Evolutionary conservation across 345 rosid species (phyloP).

Genomic region (Punica granatum): DNA sequence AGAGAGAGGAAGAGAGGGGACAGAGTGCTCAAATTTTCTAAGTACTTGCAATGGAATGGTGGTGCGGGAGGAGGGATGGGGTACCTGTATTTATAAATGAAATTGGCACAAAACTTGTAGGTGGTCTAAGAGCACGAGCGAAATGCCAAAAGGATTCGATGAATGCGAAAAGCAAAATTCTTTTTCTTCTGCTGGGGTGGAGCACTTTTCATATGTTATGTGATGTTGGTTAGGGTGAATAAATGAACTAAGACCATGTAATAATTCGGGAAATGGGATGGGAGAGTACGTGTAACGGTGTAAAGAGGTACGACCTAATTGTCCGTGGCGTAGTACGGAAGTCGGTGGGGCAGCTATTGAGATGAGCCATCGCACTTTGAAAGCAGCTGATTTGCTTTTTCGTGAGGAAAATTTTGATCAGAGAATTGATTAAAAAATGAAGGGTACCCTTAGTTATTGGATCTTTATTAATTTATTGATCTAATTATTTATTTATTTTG

Average conservation of each 20-base stretch:
- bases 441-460: no score
- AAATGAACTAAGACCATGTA: not conserved
- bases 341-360: slow-evolving; percentile 2
- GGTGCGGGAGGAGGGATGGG: not conserved
- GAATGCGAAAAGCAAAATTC: no score
- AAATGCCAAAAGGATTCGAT: no score
- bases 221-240: not conserved
- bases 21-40: not conserved
- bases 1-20: slow-evolving; percentile 4
- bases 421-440: not conserved
- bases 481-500: no score
- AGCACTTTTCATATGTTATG: no score
- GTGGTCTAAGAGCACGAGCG: not conserved
- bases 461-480: no score
- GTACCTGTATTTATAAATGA: not conserved
- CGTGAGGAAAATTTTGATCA: not conserved
- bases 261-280: not conserved
- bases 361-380: not conserved
- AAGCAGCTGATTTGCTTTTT: not conserved
- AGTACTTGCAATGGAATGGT: slow-evolving; percentile 2
- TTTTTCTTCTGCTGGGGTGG: no score
- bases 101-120: not conserved
- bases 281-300: slow-evolving; percentile 9
- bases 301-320: slow-evolving; percentile 15
- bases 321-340: slow-evolving; percentile 16